Evolutionary conservation across 306 rosid species (phyloP).

Genomic region (Lathyrus aphaca): DNA sequence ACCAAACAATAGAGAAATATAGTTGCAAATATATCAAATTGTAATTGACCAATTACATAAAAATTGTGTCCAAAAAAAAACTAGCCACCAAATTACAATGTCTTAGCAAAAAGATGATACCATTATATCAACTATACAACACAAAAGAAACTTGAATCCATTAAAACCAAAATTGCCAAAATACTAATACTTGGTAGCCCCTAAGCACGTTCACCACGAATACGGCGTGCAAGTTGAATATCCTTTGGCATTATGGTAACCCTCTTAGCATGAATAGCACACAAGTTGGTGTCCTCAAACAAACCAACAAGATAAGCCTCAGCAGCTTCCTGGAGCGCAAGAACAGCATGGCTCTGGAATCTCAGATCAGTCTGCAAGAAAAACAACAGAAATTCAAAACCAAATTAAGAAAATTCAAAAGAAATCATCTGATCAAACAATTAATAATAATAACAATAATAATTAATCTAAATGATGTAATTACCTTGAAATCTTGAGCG

Average conservation of each 20-base stretch:
- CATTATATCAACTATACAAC: slow-evolving; percentile 18
- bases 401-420: not conserved
- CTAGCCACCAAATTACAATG: no score
- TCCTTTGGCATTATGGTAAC: slow-evolving; percentile 86
- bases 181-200: not conserved
- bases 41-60: no score
- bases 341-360: slow-evolving; percentile 81
- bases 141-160: not conserved
- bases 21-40: no score
- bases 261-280: slow-evolving; percentile 83
- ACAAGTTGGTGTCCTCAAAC: slow-evolving; percentile 75
- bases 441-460: no score
- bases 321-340: slow-evolving; percentile 78
- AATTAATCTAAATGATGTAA: no score
- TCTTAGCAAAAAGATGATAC: no score
- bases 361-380: slow-evolving; percentile 65
- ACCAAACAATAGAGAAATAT: no score
- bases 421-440: not conserved
- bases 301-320: slow-evolving; percentile 75
- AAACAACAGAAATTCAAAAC: no score
- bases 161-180: not conserved
- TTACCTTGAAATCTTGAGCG: slow-evolving; percentile 48
- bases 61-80: no score
- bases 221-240: slow-evolving; percentile 66
- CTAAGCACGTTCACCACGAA: slow-evolving; percentile 80